A percentile compares a stretch with the other conserved stretches of the same genome.
Evolutionary conservation across 1,139 yeast genomes (phyloP).

Genomic region (Sugiyamaella paludigena): DNA sequence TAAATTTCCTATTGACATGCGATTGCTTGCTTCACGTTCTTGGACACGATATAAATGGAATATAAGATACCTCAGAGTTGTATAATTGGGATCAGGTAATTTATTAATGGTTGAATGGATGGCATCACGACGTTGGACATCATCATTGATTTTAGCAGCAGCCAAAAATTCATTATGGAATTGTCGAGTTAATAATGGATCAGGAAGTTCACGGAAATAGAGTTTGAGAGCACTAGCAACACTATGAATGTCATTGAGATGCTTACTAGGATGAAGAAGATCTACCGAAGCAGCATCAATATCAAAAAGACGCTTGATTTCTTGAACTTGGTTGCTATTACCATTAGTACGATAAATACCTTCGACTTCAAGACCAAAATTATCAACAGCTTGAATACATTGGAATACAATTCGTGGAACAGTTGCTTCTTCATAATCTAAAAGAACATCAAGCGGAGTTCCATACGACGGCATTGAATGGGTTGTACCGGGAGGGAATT

Average conservation of each 20-base stretch:
- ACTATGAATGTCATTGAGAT: slow-evolving; percentile 47
- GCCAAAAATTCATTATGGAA: slow-evolving; percentile 75
- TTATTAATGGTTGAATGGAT: slow-evolving; percentile 85
- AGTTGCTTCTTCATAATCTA: slow-evolving; percentile 81
- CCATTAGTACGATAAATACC: slow-evolving; percentile 90
- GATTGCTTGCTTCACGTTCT: slow-evolving; percentile 57
- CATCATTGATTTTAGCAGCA: slow-evolving; percentile 68
- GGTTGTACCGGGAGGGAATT: slow-evolving; percentile 30
- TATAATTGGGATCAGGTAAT: slow-evolving; percentile 91
- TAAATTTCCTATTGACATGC: slow-evolving; percentile 78
- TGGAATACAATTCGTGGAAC: slow-evolving; percentile 90
- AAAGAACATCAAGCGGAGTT: slow-evolving; percentile 67
- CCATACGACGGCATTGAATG: slow-evolving; percentile 60
- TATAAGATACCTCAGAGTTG: slow-evolving; percentile 78
- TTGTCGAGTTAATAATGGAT: slow-evolving; percentile 66
- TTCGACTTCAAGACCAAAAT: slow-evolving; percentile 77
- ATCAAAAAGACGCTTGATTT: slow-evolving; percentile 70
- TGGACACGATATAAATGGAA: slow-evolving; percentile 82
- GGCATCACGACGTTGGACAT: slow-evolving; percentile 59
- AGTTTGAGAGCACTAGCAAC: slow-evolving; percentile 75
- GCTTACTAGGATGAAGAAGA: slow-evolving; percentile 50
- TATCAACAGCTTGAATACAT: slow-evolving; percentile 83
- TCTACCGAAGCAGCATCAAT: slow-evolving; percentile 68
- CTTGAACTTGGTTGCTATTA: slow-evolving; percentile 68
- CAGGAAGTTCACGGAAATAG: slow-evolving; percentile 78